Base-by-base conservation (phyloP, 768 basidiomycete genomes). In the Boletus vermiculosoides region DNA sequence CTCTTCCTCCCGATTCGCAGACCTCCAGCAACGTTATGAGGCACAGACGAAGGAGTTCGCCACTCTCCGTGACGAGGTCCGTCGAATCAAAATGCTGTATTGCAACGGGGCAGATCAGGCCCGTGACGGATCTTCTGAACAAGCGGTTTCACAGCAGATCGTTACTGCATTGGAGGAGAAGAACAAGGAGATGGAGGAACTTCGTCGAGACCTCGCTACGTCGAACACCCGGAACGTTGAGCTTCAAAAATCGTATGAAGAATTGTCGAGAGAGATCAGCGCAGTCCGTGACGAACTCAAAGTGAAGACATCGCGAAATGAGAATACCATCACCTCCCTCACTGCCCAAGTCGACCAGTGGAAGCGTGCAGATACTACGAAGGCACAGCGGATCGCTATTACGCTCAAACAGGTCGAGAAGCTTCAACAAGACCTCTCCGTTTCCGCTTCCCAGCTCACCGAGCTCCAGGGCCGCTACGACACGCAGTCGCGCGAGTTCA, bases 211-310 rank as follows among this genome's bases (percentile, higher is more conserved):
- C 25, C 36, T 61, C 16, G 20, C 15, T 1, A n/a, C 5, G 2
- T 30, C 47, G 16, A 56, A 51, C n/a, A 34, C 58, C 39, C 54
- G 44, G 44, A 45, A 56, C 6, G 31, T 22, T 2, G 51, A 50
- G 33, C 47, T 61, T 25, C 51, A 56, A 36, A 56, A n/a, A n/a
- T 49, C 16, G 22, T 40, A 39, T 15, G 59, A 59, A n/a, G 31
- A 13, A 8, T 1, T 52, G 25, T 56, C 55, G 6, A 51, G 20
- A 25, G 45, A 53, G 22, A 8, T 46, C 39, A 36, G 47, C 13
- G 5, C 23, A 1, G 6, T 28, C 28, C 44, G 15, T 15, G 54
- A 56, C 5, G 47, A 62, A 9, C 13, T 61, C 11, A 16, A 25
- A 12, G 30, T 23, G 30, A 56, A 37, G 54, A 23, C 54, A 9